Evolutionary conservation across 2,329 filamentous ascomycete species (phyloP).

Genomic region (Phialophora macrospora): DNA sequence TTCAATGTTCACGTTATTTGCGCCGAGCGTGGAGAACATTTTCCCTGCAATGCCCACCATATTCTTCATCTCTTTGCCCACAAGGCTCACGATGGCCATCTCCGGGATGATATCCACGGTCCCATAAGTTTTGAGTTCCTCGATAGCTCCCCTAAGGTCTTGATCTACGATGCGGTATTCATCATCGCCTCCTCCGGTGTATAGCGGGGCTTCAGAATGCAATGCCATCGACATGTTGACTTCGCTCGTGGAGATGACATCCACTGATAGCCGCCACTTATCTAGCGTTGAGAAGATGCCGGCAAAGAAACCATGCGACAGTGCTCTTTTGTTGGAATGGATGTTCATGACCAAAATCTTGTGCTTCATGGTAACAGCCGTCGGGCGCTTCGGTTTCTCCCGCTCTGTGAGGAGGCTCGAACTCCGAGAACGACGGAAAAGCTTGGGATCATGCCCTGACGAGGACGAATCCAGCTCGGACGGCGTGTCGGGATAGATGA

Average conservation of each 20-base stretch:
- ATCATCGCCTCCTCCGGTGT: conserved; percentile 54
- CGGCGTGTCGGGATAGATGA: conserved; percentile 74
- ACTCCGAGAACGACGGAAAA: conserved; percentile 53
- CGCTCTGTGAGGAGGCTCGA: conserved; percentile 55
- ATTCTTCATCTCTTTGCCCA: conserved; percentile 96
- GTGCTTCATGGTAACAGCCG: conserved; percentile 95
- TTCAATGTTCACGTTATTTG: conserved; percentile 95
- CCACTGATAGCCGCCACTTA: conserved; percentile 83
- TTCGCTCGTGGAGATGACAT: conserved; percentile 94
- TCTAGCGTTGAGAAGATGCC: conserved; percentile 92
- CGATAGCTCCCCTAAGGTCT: conserved; percentile 67
- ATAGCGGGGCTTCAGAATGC: conserved; percentile 71
- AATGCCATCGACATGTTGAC: conserved; percentile 98
- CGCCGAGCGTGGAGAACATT: conserved; percentile 93
- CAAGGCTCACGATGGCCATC: conserved; percentile 95
- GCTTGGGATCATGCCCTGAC: conserved; percentile 48
- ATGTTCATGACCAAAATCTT: conserved; percentile 97
- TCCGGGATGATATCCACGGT: conserved; percentile 87
- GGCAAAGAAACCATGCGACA: conserved; percentile 94
- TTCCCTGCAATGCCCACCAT: conserved; percentile 91
- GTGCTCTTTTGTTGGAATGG: conserved; percentile 94
- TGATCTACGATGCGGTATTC: conserved; percentile 62
- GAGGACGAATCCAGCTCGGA: conserved; percentile 56
- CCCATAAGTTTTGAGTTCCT: conserved; percentile 78
- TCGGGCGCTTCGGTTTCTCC: conserved; percentile 72